Conservation (phyloP, 1,284 basidiomycete genomes). For the Blastosporella zonata region DNA sequence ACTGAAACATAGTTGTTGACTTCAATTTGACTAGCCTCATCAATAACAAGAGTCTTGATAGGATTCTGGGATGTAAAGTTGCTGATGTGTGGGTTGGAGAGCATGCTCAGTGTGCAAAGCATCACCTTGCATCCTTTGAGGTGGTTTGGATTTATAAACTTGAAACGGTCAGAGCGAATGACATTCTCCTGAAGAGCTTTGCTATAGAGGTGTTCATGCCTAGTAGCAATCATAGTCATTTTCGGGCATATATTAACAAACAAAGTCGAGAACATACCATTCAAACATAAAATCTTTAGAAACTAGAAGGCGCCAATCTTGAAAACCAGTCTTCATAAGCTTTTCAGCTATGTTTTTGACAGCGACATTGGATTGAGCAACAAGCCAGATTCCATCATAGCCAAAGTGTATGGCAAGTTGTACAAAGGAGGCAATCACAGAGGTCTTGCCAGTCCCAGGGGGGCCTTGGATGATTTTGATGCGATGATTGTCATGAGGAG, state of each 20-base stretch:
- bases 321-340: slow-evolving; percentile 42
- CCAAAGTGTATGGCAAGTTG: slow-evolving; percentile 32
- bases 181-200: slow-evolving; percentile 37
- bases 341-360: slow-evolving; percentile 72
- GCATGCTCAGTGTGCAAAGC: slow-evolving; percentile 71
- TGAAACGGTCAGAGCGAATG: slow-evolving; percentile 50
- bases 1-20: slow-evolving; percentile 54
- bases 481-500: slow-evolving; percentile 34
- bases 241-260: slow-evolving; percentile 13
- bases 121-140: slow-evolving; percentile 50
- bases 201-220: slow-evolving; percentile 73
- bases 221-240: slow-evolving; percentile 27
- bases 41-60: slow-evolving; percentile 50
- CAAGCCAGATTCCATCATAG: slow-evolving; percentile 57
- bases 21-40: slow-evolving; percentile 68
- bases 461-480: slow-evolving; percentile 60
- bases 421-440: slow-evolving; percentile 63
- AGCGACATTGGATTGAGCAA: slow-evolving; percentile 65
- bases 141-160: slow-evolving; percentile 16
- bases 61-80: slow-evolving; percentile 41
- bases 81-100: slow-evolving; percentile 44
- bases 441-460: slow-evolving; percentile 59
- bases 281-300: slow-evolving; percentile 56
- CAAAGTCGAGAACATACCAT: slow-evolving; percentile 45
- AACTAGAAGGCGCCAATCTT: slow-evolving; percentile 51